Conservation (phyloP, 2,329 filamentous ascomycete genomes). For the Colletotrichum cordylinicola region DNA sequence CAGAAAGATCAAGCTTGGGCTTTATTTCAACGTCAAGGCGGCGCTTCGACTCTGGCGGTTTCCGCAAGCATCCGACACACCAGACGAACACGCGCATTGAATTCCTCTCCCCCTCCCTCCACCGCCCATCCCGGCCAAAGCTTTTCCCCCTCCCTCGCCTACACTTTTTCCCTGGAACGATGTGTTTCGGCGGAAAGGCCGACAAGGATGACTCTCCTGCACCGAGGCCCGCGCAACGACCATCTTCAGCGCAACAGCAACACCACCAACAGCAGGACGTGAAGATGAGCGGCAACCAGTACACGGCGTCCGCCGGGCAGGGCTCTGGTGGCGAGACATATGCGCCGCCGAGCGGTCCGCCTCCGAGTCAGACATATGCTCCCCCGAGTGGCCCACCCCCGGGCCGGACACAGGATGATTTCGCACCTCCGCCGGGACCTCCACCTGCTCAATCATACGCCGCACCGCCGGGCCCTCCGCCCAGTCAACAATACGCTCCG, state of each 20-base stretch:
- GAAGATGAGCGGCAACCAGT: slow-evolving; percentile 30
- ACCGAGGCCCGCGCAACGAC: slow-evolving; percentile 41
- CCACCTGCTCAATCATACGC: slow-evolving; percentile 26
- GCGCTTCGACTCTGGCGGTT: not conserved
- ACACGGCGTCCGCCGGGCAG: slow-evolving; percentile 28
- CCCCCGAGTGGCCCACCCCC: slow-evolving; percentile 6
- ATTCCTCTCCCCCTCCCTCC: not conserved
- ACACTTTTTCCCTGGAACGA: slow-evolving; percentile 25
- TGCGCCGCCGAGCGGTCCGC: not conserved
- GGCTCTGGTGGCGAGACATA: not conserved
- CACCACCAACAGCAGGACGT: slow-evolving; percentile 15
- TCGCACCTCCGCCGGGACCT: slow-evolving; percentile 32
- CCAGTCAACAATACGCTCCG: slow-evolving; percentile 32
- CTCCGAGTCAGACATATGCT: slow-evolving; percentile 1
- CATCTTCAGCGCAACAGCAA: slow-evolving; percentile 2
- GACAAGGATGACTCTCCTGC: slow-evolving; percentile 42
- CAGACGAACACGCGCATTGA: slow-evolving; percentile 17
- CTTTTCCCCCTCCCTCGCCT: not conserved
- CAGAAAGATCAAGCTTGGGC: not conserved
- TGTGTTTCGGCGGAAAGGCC: slow-evolving; percentile 58
- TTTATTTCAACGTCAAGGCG: slow-evolving; percentile 17
- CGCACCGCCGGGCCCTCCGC: slow-evolving; percentile 32
- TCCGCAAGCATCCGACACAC: not conserved
- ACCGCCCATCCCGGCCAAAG: not conserved
- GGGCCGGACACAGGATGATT: slow-evolving; percentile 1